phyloP scores from a whole-genome alignment of 345 rosid genomes.

The Brassica rapa region DNA sequence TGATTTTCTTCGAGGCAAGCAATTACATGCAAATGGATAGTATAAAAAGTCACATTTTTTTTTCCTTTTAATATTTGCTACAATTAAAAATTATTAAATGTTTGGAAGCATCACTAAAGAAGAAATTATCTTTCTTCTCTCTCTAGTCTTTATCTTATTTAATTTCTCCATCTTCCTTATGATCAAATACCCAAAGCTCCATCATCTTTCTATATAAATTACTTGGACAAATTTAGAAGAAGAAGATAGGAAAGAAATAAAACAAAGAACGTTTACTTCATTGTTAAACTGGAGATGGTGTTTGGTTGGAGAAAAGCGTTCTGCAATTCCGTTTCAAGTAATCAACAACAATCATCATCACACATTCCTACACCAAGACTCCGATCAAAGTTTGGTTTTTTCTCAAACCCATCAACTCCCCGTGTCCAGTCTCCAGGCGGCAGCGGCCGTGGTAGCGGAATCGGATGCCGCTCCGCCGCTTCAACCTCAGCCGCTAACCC shows the following conservation, averaged over 20 bases:
- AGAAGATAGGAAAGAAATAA: neutral
- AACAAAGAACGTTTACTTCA: neutral
- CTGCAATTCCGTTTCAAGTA: constrained; percentile 66
- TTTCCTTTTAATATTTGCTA: constrained; percentile 7
- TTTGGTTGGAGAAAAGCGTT: constrained; percentile 46
- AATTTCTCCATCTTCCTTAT: constrained; percentile 38
- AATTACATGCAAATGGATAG: constrained; percentile 33
- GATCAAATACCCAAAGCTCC: constrained; percentile 14
- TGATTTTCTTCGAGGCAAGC: constrained; percentile 30
- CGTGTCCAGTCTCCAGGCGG: constrained; percentile 54
- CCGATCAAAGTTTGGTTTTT: constrained; percentile 65
- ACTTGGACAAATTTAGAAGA: neutral
- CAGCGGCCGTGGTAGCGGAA: constrained; percentile 33
- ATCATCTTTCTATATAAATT: constrained; percentile 18
- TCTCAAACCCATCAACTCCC: constrained; percentile 82
- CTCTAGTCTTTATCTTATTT: constrained; percentile 36
- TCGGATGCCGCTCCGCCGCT: constrained; percentile 62
- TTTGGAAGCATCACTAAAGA: neutral
- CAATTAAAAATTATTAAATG: neutral
- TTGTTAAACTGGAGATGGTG: constrained; percentile 24
- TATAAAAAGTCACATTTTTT: constrained; percentile 23
- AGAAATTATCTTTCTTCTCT: constrained; percentile 1
- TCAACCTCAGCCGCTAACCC: constrained; percentile 38
- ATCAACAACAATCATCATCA: constrained; percentile 40
- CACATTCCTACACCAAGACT: constrained; percentile 49